Base-by-base conservation (phyloP, 2,329 filamentous ascomycete species). In the Colletotrichum ledebouriae region DNA sequence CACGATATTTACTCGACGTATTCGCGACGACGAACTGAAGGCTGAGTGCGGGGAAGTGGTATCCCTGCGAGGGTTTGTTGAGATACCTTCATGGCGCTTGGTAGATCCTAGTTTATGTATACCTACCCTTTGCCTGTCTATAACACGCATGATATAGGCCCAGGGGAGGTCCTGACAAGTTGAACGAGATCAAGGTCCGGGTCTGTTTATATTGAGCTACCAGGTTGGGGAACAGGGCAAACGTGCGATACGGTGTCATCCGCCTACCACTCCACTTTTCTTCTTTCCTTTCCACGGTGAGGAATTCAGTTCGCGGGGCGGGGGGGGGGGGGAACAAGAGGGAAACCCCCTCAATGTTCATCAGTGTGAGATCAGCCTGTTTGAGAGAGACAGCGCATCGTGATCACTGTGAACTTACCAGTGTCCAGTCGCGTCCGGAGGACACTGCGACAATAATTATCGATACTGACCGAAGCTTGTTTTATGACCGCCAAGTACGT, bases 1-100 rank as follows among this genome's bases (percentile, higher is more conserved):
- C 52, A 47, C 59, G 44, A 67, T 67, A n/a, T 33, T 25, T 50
- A 22, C 63, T 46, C 52, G 53, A 47, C 63, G 46, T 67, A 63
- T 52, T n/a, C 59, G 59, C 46, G 37, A 53, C 59, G 33, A 42
- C 15, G n/a, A 41, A 17, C 3, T 17, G 25, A 12, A 13, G 15
- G 34, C 59, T 44, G 34, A 25, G 46, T 53, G 53, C 53, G 64
- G 64, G 60, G 64, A 22, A 53, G 22, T 42, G 29, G 4, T 46
- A 63, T 34, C 52, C 61, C 59, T 67, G 44, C 25, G 29, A 46
- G 29, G 12, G 39, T 15, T 22, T 22, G 22, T 4, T 22, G 22
- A 22, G 22, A 22, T 22, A 3, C 22, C 22, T 4, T 22, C 3
- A 22, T 22, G 22, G 17, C 47, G 47, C 47, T 29, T 12, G 34